Evolutionary conservation across 306 rosid genomes (phyloP).

Genomic region (Ormosia emarginata): DNA sequence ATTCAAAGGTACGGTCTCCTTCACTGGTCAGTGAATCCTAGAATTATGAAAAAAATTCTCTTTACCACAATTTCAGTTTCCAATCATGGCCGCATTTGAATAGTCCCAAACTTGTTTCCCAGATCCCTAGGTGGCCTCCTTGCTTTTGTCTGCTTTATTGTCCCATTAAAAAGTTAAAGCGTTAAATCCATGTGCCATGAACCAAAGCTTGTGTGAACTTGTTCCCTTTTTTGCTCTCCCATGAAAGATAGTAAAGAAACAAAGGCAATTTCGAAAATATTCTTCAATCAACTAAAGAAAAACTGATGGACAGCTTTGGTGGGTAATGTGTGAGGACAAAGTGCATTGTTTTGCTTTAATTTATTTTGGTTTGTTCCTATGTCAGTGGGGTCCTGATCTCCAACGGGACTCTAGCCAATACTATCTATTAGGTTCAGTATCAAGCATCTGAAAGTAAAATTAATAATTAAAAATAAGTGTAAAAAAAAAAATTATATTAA

Average conservation of each 20-base stretch:
- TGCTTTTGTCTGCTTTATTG: constrained; percentile 29
- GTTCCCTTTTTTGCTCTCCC: not conserved
- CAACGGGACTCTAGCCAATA: not conserved
- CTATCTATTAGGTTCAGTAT: too few species aligned
- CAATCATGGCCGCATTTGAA: constrained; percentile 19
- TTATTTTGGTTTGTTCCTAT: constrained; percentile 3
- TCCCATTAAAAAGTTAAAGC: constrained; percentile 25
- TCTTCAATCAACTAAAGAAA: constrained; percentile 33
- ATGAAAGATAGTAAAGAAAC: constrained; percentile 17
- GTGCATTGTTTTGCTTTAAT: constrained; percentile 19
- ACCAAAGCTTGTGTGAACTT: constrained; percentile 33
- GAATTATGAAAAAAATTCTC: not conserved
- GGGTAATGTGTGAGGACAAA: constrained; percentile 23
- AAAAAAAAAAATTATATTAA: too few species aligned
- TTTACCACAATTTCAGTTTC: not conserved
- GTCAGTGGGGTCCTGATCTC: not conserved
- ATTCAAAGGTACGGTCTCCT: not conserved
- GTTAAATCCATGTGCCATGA: constrained; percentile 30
- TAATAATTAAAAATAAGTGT: too few species aligned
- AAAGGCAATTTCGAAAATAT: constrained; percentile 29
- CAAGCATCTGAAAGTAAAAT: too few species aligned
- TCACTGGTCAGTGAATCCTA: not conserved
- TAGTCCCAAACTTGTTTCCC: constrained; percentile 6
- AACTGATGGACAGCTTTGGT: constrained; percentile 26
- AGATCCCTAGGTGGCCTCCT: constrained; percentile 38